These are phyloP conservation scores for Fusarium chaquense DNA, from an alignment of 2,329 filamentous ascomycete species.

Conservation along the genomic window DNA sequence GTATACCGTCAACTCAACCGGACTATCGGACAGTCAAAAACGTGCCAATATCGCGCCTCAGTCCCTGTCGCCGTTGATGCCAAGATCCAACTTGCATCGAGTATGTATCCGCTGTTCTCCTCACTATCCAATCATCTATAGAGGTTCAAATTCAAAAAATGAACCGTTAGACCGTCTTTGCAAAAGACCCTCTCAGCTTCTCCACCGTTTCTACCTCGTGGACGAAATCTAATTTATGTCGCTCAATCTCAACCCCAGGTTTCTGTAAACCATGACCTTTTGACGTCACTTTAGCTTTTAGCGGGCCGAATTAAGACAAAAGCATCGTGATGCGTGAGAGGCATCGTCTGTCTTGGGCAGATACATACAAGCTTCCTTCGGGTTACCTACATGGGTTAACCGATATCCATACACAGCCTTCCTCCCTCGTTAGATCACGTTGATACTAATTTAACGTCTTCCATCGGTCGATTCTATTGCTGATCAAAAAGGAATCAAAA, in stretches of 20 bases:
- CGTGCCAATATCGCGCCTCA: conserved; percentile 22
- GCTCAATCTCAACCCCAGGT: conserved; percentile 13
- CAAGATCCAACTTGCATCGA: conserved; percentile 4
- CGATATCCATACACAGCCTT: no score
- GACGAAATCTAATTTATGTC: background rate
- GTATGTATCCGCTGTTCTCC: background rate
- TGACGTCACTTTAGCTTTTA: conserved; percentile 38
- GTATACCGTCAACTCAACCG: background rate
- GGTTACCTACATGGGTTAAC: conserved; percentile 17
- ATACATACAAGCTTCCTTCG: background rate
- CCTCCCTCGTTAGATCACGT: background rate
- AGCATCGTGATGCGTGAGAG: conserved; percentile 5
- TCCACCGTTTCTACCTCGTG: conserved; percentile 20
- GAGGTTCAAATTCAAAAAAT: background rate
- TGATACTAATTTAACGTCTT: background rate
- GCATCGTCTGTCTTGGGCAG: background rate
- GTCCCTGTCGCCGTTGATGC: conserved; percentile 5
- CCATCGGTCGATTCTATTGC: background rate
- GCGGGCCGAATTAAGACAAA: conserved; percentile 34
- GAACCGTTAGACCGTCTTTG: background rate
- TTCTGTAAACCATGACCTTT: conserved; percentile 2
- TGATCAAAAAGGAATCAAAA: background rate
- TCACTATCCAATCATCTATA: background rate
- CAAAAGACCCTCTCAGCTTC: conserved; percentile 13
- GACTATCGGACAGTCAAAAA: conserved; percentile 37